These are phyloP conservation scores for Dichotomopilus funicola DNA, from an alignment of 2,329 filamentous ascomycete species.

Conservation along the genomic window DNA sequence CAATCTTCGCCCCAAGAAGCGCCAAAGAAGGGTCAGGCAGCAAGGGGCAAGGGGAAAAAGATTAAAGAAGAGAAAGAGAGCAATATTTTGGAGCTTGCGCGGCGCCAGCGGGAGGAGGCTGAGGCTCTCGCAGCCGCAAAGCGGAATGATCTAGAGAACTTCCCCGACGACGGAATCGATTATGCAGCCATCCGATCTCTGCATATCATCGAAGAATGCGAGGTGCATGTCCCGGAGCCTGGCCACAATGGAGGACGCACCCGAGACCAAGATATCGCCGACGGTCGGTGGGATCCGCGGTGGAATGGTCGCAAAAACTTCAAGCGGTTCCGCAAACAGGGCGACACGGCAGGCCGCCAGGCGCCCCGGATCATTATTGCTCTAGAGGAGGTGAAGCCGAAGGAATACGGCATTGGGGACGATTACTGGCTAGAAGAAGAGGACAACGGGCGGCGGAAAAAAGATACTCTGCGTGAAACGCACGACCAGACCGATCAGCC, in stretches of 20 bases:
- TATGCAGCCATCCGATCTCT: slow-evolving; percentile 66
- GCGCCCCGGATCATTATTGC: slow-evolving; percentile 56
- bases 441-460: slow-evolving; percentile 22
- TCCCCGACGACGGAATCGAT: slow-evolving; percentile 57
- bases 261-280: slow-evolving; percentile 46
- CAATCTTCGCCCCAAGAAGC: slow-evolving; percentile 18
- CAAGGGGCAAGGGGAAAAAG: slow-evolving; percentile 36
- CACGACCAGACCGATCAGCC: slow-evolving; percentile 14
- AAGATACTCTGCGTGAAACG: slow-evolving; percentile 16
- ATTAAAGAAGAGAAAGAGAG: slow-evolving; percentile 51
- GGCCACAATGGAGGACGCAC: slow-evolving; percentile 13
- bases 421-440: slow-evolving; percentile 66
- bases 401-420: slow-evolving; percentile 67
- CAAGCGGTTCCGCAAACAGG: slow-evolving; percentile 71
- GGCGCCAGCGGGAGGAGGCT: slow-evolving; percentile 55
- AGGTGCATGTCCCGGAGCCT: slow-evolving; percentile 40
- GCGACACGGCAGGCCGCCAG: slow-evolving; percentile 39
- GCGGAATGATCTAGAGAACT: slow-evolving; percentile 45
- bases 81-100: slow-evolving; percentile 62
- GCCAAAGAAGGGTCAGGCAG: slow-evolving; percentile 21
- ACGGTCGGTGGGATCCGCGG: slow-evolving; percentile 68
- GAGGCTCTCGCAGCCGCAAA: slow-evolving; percentile 56
- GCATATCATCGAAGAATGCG: slow-evolving; percentile 71
- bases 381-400: slow-evolving; percentile 63
- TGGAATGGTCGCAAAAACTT: slow-evolving; percentile 98